phyloP scores from a whole-genome alignment of 306 rosid species.

The Astragalus membranaceus region DNA sequence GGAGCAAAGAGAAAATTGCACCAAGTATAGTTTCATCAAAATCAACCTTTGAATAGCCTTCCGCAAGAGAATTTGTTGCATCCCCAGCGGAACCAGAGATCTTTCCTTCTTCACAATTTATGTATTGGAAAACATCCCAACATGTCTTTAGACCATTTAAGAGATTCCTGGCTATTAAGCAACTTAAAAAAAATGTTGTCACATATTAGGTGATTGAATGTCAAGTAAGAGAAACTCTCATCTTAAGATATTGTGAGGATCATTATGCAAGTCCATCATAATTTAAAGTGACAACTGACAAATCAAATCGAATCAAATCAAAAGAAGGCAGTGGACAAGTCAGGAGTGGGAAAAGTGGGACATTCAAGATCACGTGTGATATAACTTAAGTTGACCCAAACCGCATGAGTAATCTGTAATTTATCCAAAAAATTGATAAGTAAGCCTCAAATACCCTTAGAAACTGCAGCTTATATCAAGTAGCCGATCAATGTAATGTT shows the following conservation, averaged over 20 bases:
- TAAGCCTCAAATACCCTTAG: not conserved
- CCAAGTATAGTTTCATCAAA: constrained; percentile 20
- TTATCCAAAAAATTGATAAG: not conserved
- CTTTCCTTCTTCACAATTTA: constrained; percentile 78
- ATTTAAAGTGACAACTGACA: not conserved
- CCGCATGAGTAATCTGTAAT: not conserved
- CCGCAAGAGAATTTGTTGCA: constrained; percentile 69
- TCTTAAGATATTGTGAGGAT: not conserved
- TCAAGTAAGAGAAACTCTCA: not conserved
- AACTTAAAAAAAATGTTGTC: constrained; percentile 40
- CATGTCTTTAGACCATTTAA: constrained; percentile 85
- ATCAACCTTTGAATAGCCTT: constrained; percentile 85
- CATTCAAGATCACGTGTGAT: not conserved
- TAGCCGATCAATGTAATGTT: not conserved
- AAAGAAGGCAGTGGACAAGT: constrained; percentile 2
- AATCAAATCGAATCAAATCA: not conserved
- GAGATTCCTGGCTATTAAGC: constrained; percentile 90
- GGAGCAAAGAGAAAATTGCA: constrained; percentile 9
- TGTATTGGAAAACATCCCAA: constrained; percentile 88
- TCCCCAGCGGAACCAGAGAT: constrained; percentile 71
- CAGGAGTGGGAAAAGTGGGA: not conserved
- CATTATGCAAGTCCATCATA: not conserved
- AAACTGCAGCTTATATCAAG: constrained; percentile 4
- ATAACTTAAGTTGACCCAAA: constrained; percentile 5
- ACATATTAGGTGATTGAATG: constrained; percentile 10